Evolutionary conservation across 306 rosid species (phyloP).

Genomic region (Corylus avellana): DNA sequence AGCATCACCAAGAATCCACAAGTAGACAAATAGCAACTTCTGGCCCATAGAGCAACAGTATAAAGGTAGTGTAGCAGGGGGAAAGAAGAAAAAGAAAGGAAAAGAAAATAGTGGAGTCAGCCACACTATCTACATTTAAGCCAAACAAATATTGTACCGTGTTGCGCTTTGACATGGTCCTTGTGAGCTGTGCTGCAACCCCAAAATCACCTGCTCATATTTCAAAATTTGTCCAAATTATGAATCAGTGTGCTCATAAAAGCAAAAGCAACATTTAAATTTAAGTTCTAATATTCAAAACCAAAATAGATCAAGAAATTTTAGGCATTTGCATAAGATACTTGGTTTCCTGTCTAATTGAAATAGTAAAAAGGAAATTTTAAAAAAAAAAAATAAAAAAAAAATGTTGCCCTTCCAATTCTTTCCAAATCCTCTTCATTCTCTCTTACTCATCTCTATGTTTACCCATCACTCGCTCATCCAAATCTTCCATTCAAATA

Average conservation of each 20-base stretch:
- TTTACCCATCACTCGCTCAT: background rate
- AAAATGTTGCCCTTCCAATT: background rate
- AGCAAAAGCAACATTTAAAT: background rate
- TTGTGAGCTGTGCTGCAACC: conserved; percentile 97
- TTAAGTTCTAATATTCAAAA: background rate
- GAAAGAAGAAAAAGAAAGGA: background rate
- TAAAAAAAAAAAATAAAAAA: background rate
- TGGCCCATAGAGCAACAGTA: background rate
- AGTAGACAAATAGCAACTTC: background rate
- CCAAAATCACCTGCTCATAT: conserved; percentile 92
- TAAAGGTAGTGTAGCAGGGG: background rate
- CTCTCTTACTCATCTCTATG: background rate
- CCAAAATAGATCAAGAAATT: background rate
- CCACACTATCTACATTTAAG: background rate
- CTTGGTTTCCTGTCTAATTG: background rate
- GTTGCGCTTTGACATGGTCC: conserved; percentile 99
- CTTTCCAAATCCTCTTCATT: background rate
- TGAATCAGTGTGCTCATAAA: background rate
- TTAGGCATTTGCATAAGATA: background rate
- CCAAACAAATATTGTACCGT: conserved; percentile 58
- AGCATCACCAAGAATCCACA: background rate
- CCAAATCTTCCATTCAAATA: background rate
- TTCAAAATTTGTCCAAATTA: conserved; percentile 13
- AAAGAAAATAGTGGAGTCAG: background rate
- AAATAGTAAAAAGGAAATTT: background rate